A percentile compares a stretch with the other conserved stretches of the same genome.
phyloP scores from a whole-genome alignment of 2,329 filamentous ascomycete species.

The Diaporthe sp. region DNA sequence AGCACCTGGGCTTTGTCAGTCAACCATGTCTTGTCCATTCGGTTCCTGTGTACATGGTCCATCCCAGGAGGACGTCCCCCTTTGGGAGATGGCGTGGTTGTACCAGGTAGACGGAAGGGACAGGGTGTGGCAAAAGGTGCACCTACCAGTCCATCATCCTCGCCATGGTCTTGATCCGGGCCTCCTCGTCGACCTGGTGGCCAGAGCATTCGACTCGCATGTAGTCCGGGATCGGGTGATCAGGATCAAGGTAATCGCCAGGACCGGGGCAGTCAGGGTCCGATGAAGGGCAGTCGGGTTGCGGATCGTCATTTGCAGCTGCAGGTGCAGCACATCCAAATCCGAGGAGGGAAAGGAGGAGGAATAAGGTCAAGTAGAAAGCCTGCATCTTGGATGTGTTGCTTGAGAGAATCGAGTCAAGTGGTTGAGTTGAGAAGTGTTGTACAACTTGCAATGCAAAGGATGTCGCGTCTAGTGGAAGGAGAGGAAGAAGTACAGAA shows the following conservation, averaged over 20 bases:
- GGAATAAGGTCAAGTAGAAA: not conserved
- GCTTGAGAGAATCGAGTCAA: not conserved
- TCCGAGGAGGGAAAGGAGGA: not conserved
- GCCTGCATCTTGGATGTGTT: not conserved
- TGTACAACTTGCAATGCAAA: not conserved
- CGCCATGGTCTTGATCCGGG: not conserved
- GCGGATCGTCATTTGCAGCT: not conserved
- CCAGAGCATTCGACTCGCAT: not conserved
- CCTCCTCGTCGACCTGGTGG: not conserved
- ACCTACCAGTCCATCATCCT: conserved; percentile 20
- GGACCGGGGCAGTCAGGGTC: not conserved
- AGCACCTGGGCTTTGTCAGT: not conserved
- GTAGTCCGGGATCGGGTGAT: not conserved
- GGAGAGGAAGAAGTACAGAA: not conserved
- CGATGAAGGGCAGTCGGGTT: not conserved
- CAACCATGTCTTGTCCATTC: not conserved
- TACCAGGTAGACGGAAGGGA: not conserved
- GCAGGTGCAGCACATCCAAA: not conserved
- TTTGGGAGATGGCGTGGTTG: not conserved
- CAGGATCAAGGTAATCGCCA: not conserved
- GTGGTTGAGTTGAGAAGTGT: not conserved
- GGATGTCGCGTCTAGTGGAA: not conserved
- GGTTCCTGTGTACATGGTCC: not conserved
- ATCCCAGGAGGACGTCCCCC: no score
- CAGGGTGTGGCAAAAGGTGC: not conserved